A percentile compares a stretch with the other conserved stretches of the same genome.
Evolutionary conservation across 352 stramenopile genomes (phyloP).

Genomic region (Pythium aquatile): DNA sequence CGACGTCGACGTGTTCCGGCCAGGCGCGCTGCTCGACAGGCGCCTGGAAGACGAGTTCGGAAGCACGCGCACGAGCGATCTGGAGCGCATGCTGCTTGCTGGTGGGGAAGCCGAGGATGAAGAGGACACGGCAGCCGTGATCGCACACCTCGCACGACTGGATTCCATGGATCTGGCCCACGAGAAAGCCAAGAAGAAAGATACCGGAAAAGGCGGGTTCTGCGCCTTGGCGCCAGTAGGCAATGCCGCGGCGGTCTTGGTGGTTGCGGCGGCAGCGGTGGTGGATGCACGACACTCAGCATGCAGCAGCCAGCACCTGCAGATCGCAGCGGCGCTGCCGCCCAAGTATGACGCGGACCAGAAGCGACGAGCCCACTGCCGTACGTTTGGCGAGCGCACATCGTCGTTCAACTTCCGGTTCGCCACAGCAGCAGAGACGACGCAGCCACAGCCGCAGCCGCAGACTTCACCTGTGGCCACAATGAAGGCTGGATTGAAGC

Average conservation of each 20-base stretch:
- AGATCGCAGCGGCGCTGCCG: slow-evolving; percentile 28
- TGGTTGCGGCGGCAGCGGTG: slow-evolving; percentile 2
- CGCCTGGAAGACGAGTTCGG: slow-evolving; percentile 52
- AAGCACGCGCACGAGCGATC: slow-evolving; percentile 35
- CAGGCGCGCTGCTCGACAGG: slow-evolving; percentile 57
- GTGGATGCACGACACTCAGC: not conserved
- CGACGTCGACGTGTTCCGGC: slow-evolving; percentile 57
- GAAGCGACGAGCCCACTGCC: slow-evolving; percentile 47
- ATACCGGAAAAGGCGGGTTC: slow-evolving; percentile 5
- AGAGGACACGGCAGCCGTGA: slow-evolving; percentile 25
- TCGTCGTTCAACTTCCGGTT: slow-evolving; percentile 51
- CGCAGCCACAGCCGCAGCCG: slow-evolving; percentile 3
- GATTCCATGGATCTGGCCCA: slow-evolving; percentile 15
- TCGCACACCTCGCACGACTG: slow-evolving; percentile 27
- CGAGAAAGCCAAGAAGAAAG: not conserved
- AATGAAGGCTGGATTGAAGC: not conserved
- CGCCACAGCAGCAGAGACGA: slow-evolving; percentile 3
- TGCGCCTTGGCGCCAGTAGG: not conserved
- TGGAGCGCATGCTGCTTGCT: slow-evolving; percentile 66
- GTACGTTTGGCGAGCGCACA: slow-evolving; percentile 59
- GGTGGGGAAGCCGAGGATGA: slow-evolving; percentile 27
- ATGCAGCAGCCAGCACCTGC: not conserved
- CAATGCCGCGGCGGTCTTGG: not conserved
- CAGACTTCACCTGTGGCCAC: slow-evolving; percentile 5
- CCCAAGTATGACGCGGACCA: slow-evolving; percentile 42